phyloP scores from a whole-genome alignment of 768 basidiomycete genomes.

The Suillus paluster region DNA sequence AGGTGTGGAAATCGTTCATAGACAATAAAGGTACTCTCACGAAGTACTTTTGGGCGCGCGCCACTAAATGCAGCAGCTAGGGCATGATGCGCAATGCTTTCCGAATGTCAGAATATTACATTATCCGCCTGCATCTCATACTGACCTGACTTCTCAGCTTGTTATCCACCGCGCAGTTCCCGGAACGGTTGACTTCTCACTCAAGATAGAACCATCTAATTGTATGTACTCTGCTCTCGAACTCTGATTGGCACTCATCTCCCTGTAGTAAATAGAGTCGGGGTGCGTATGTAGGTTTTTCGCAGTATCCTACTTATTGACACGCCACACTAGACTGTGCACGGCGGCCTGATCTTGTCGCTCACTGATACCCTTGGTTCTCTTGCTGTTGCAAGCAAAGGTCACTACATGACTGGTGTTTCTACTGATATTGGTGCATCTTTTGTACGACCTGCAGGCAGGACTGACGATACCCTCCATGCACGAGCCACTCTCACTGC shows the following conservation, averaged over 20 bases:
- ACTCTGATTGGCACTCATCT: constrained; percentile 5
- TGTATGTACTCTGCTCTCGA: constrained; percentile 44
- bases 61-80: constrained; percentile 41
- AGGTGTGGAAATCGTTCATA: constrained; percentile 87
- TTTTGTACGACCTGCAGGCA: constrained; percentile 80
- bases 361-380: constrained; percentile 87
- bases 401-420: constrained; percentile 87
- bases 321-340: constrained; percentile 51
- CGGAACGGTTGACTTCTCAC: constrained; percentile 67
- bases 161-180: constrained; percentile 69
- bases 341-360: constrained; percentile 82
- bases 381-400: constrained; percentile 79
- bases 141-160: constrained; percentile 48
- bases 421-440: constrained; percentile 82
- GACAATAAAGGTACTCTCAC: constrained; percentile 63
- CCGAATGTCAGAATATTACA: constrained; percentile 61
- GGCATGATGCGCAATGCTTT: constrained; percentile 81
- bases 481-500: constrained; percentile 68
- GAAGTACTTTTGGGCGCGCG: background rate
- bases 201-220: constrained; percentile 78
- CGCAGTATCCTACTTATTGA: background rate
- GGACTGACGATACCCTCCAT: constrained; percentile 65
- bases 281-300: constrained; percentile 49
- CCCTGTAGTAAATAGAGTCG: constrained; percentile 75
- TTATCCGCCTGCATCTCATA: background rate